phyloP scores from a whole-genome alignment of 225 moss, liverwort and hornwort genomes.

The Climacium dendroides region DNA sequence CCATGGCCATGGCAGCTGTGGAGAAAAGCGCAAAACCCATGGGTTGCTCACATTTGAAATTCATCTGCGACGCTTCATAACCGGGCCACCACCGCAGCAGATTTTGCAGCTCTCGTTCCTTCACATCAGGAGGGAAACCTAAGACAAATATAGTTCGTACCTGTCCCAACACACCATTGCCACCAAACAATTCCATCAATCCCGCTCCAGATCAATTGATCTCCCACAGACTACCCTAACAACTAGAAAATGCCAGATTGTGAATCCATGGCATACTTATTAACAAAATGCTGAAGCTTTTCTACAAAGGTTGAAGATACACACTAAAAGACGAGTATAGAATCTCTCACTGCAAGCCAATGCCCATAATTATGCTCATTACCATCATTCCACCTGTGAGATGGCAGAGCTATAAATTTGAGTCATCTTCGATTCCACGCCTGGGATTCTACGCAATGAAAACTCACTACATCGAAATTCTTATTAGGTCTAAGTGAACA shows the following conservation, averaged over 20 bases:
- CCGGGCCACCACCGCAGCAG: slow-evolving; percentile 99
- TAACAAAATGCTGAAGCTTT: neutral
- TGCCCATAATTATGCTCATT: neutral
- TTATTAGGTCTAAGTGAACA: neutral
- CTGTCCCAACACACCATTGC: slow-evolving; percentile 5
- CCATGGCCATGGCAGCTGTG: slow-evolving; percentile 88
- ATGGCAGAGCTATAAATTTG: neutral
- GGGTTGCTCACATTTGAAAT: slow-evolving; percentile 95
- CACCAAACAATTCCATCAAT: neutral
- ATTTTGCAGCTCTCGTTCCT: slow-evolving; percentile 96
- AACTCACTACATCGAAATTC: neutral
- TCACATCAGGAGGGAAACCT: slow-evolving; percentile 88
- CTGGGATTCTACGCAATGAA: neutral
- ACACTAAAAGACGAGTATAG: neutral
- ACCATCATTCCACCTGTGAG: neutral
- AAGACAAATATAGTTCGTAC: slow-evolving; percentile 92
- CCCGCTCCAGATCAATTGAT: neutral
- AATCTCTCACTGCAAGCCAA: neutral
- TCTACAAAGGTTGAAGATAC: neutral
- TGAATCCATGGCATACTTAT: neutral
- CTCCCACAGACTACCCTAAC: neutral
- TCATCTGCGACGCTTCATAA: slow-evolving; percentile 97
- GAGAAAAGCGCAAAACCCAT: slow-evolving; percentile 99
- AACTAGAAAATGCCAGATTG: neutral
- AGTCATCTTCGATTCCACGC: neutral